Conservation (phyloP, 2,329 filamentous ascomycete species). For the Aspergillus floridensis region DNA sequence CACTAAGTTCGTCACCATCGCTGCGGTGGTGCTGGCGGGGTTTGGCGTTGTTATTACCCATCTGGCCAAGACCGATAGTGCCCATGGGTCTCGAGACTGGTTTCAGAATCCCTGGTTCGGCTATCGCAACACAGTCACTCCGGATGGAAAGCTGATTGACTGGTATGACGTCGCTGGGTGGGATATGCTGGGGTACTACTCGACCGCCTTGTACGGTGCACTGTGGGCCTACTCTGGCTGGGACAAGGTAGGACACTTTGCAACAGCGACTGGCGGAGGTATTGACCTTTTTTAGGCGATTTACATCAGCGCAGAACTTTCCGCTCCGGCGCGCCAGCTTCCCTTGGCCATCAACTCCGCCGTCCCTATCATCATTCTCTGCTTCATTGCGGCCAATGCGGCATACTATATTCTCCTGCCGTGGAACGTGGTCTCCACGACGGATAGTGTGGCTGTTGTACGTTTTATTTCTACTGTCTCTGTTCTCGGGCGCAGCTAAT, state of each 20-base stretch:
- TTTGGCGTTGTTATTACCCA: conserved; percentile 12
- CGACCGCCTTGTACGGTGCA: conserved; percentile 17
- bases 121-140: conserved; percentile 11
- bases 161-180: conserved; percentile 14
- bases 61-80: background rate
- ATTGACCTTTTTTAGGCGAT: conserved; percentile 9
- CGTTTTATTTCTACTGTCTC: background rate
- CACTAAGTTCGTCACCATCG: conserved; percentile 16
- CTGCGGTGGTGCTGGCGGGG: conserved; percentile 9
- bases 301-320: conserved; percentile 17
- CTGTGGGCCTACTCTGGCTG: conserved; percentile 21
- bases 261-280: background rate
- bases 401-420: conserved; percentile 19
- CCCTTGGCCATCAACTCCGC: conserved; percentile 19
- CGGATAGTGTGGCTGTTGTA: conserved; percentile 19
- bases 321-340: conserved; percentile 17
- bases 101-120: conserved; percentile 15
- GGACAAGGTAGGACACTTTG: conserved; percentile 13
- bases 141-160: conserved; percentile 16
- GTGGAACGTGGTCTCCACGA: conserved; percentile 16
- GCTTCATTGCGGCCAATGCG: conserved; percentile 17
- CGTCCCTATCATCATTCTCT: conserved; percentile 15
- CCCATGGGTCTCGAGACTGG: conserved; percentile 13
- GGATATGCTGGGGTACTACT: conserved; percentile 18
- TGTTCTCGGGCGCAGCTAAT: background rate